A percentile compares a stretch with the other conserved stretches of the same genome.
phyloP scores from a whole-genome alignment of 805 yeast species.

The Saccharomycopsis selenospora region DNA sequence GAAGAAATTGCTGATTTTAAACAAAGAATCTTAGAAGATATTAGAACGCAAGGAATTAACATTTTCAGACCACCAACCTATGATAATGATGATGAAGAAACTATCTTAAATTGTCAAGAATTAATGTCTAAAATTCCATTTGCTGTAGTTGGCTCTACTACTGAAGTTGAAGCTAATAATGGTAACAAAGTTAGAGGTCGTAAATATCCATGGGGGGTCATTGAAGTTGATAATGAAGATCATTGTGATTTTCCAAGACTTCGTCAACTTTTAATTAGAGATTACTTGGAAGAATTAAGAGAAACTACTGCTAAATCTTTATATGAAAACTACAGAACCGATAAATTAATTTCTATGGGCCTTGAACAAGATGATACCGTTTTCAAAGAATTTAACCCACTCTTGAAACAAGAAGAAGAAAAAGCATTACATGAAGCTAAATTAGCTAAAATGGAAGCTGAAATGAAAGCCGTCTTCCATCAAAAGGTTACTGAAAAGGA shows the following conservation, averaged over 20 bases:
- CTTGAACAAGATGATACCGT: constrained; percentile 87
- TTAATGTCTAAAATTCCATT: constrained; percentile 74
- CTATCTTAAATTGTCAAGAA: constrained; percentile 54
- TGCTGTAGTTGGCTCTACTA: constrained; percentile 89
- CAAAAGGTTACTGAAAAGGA: constrained; percentile 96
- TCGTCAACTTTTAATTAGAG: constrained; percentile 82
- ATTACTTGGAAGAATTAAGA: constrained; percentile 87
- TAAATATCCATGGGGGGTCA: constrained; percentile 93
- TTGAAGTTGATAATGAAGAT: constrained; percentile 90
- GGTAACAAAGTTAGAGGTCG: constrained; percentile 82
- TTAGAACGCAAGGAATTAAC: constrained; percentile 64
- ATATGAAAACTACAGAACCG: constrained; percentile 86
- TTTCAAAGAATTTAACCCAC: constrained; percentile 93
- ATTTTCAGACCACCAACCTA: constrained; percentile 71
- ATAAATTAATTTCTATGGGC: constrained; percentile 73
- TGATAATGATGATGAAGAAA: constrained; percentile 82
- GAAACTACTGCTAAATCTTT: constrained; percentile 70
- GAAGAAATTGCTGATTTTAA: constrained; percentile 77
- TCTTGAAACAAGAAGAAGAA: constrained; percentile 88
- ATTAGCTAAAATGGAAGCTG: constrained; percentile 87
- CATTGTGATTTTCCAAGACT: constrained; percentile 88
- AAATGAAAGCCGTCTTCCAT: constrained; percentile 94
- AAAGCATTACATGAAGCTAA: constrained; percentile 89
- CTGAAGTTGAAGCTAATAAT: constrained; percentile 56
- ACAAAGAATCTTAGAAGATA: constrained; percentile 67